Evolutionary conservation across 2,329 filamentous ascomycete genomes (phyloP).

Genomic region (Ascochyta viciae-villosae): DNA sequence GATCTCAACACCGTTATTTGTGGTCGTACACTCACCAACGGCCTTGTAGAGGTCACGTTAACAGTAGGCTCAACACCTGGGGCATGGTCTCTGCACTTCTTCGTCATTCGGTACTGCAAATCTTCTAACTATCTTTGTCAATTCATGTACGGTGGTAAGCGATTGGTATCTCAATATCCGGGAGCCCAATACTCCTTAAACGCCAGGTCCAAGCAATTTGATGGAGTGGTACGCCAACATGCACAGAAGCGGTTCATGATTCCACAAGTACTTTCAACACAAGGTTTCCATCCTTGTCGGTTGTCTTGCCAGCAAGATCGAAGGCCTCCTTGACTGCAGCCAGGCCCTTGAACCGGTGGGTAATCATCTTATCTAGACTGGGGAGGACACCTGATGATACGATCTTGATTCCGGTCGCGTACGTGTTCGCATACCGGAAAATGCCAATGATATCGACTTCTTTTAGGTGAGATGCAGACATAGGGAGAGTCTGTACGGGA

Average conservation of each 20-base stretch:
- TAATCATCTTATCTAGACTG: slow-evolving; percentile 60
- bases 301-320: slow-evolving; percentile 57
- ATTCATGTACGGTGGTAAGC: slow-evolving; percentile 4
- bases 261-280: slow-evolving; percentile 60
- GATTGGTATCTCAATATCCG: slow-evolving; percentile 12
- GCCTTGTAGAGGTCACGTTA: not conserved
- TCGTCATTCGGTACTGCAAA: not conserved
- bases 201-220: slow-evolving; percentile 1
- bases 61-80: not conserved
- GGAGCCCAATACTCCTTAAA: not conserved
- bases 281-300: slow-evolving; percentile 59
- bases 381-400: slow-evolving; percentile 59
- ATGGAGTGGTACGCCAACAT: not conserved
- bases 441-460: slow-evolving; percentile 66
- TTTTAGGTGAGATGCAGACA: slow-evolving; percentile 61
- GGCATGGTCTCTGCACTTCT: not conserved
- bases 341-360: slow-evolving; percentile 58
- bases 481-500: slow-evolving; percentile 60
- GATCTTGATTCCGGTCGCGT: slow-evolving; percentile 62
- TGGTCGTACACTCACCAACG: not conserved
- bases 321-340: slow-evolving; percentile 60
- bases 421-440: slow-evolving; percentile 63
- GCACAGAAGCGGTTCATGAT: slow-evolving; percentile 20
- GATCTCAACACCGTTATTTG: not conserved
- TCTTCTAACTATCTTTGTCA: not conserved